Base-by-base conservation (phyloP, 805 yeast genomes). In the Yamadazyma kitorensis region DNA sequence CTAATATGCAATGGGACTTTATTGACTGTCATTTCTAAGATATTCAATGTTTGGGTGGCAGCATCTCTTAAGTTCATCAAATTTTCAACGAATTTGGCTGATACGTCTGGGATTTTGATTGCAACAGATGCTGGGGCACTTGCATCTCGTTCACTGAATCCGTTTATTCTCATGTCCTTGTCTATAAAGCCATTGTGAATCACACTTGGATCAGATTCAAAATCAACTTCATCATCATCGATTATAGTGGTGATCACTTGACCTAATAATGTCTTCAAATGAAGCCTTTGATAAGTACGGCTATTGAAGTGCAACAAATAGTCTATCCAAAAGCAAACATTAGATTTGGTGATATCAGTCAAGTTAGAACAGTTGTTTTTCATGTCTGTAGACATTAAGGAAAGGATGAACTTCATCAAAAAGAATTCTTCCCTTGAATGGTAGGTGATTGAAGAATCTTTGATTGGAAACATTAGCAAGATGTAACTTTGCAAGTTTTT, bases 121-220 rank as follows among this genome's bases (percentile, higher is more conserved):
- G 98, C 95, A 24, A 64, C 68, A 34, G 76, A 82, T 0, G 84
- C 80, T 4, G 78, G 52, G 3, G 71, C 52, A 14, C 66, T 55
- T 2, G 63, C 49, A 37, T 68, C 55, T 28, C 56, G 55, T 8
- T 40, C 59, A 52, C 65, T 55, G 48, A 60, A 39, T 1, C 71
- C 70, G 24, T 55, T 42, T 2, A 61, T 47, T 35, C 49, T 55
- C 31, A 59, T 47, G 15, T 70, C 74, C 20, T 49, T 54, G 10
- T 62, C 63, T 14, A 60, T 48, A n/a, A 79, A 41, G 2, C 46
- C 49, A 18, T 54, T 48, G 51, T 74, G 74, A 17, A 85, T 80
- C 11, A 61, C 58, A 2, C 74, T 54, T 2, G 98, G 98, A 54
- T 88, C 86, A 36, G 89, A 78, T 51, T 89, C 96, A 44, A 87